A percentile compares a stretch with the other conserved stretches of the same genome.
These are phyloP conservation scores for Neofusicoccum laricinum DNA, from an alignment of 2,329 filamentous ascomycete species.

Conservation along the genomic window DNA sequence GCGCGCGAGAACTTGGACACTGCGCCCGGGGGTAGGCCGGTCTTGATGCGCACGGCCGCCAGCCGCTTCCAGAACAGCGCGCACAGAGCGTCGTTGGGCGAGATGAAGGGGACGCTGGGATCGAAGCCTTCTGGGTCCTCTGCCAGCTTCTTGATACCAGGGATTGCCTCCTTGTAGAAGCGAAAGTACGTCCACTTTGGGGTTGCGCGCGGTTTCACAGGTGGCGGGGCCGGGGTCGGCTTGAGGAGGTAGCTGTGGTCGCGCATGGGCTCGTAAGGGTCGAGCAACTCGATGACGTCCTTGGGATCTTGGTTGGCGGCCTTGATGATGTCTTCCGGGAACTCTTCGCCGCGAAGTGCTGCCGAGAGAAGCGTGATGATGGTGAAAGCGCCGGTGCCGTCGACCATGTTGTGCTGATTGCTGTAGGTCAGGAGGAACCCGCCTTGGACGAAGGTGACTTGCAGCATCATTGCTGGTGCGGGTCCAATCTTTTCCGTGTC, in stretches of 20 bases:
- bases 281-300: constrained; percentile 23
- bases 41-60: constrained; percentile 23
- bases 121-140: constrained; percentile 21
- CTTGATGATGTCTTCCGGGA: constrained; percentile 19
- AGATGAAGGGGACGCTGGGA: constrained; percentile 24
- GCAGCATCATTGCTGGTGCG: constrained; percentile 22
- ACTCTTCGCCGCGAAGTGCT: constrained; percentile 20
- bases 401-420: constrained; percentile 32
- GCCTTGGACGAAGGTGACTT: constrained; percentile 28
- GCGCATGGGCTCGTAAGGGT: constrained; percentile 19
- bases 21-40: constrained; percentile 18
- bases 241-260: constrained; percentile 19
- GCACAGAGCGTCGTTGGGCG: constrained; percentile 31
- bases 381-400: constrained; percentile 27
- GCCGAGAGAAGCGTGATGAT: constrained; percentile 24
- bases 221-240: constrained; percentile 8
- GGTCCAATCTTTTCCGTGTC: constrained; percentile 18
- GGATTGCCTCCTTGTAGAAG: constrained; percentile 19
- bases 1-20: constrained; percentile 27
- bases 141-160: constrained; percentile 21
- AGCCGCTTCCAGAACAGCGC: constrained; percentile 36
- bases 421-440: constrained; percentile 27
- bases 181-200: constrained; percentile 23
- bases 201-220: constrained; percentile 13
- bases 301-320: constrained; percentile 23